A percentile compares a stretch with the other conserved stretches of the same genome.
Evolutionary conservation across 2,329 filamentous ascomycete genomes (phyloP).

Genomic region (Knoxdaviesia proteae): DNA sequence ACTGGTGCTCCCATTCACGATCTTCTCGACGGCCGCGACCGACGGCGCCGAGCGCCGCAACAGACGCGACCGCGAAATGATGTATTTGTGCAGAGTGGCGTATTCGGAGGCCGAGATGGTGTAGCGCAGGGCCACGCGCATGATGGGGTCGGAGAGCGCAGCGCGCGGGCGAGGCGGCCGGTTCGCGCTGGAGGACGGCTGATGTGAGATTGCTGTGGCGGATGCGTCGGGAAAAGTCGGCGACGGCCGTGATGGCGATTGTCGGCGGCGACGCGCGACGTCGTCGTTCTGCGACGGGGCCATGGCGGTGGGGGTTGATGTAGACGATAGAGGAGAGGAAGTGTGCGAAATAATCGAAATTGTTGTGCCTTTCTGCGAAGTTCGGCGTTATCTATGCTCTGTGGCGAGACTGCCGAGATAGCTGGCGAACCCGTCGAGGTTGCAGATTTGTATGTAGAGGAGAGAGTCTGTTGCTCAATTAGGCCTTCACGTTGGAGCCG

Average conservation of each 20-base stretch:
- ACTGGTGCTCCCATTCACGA: slow-evolving; percentile 6
- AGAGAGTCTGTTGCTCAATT: too few relatives aligned
- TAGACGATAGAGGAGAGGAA: background rate
- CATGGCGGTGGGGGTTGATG: background rate
- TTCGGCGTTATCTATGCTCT: too few relatives aligned
- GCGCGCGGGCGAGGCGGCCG: background rate
- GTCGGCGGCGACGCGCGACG: slow-evolving; percentile 1
- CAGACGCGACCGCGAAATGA: slow-evolving; percentile 49
- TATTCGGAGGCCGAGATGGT: slow-evolving; percentile 76
- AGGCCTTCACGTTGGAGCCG: too few relatives aligned
- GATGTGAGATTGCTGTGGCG: background rate
- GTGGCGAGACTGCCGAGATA: too few relatives aligned
- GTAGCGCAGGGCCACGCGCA: slow-evolving; percentile 73
- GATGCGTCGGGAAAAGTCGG: background rate
- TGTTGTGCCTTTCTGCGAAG: too few relatives aligned
- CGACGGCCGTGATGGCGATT: background rate
- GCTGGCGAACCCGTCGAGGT: too few relatives aligned
- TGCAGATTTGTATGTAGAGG: too few relatives aligned
- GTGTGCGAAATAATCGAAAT: too few relatives aligned
- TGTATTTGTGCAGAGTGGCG: slow-evolving; percentile 60
- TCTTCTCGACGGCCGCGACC: slow-evolving; percentile 29
- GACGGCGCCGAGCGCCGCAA: slow-evolving; percentile 33
- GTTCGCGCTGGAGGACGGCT: slow-evolving; percentile 1
- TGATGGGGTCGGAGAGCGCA: slow-evolving; percentile 37
- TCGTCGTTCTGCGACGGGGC: background rate